phyloP scores from a whole-genome alignment of 2,329 filamentous ascomycete genomes.

The Drechmeria coniospora region DNA sequence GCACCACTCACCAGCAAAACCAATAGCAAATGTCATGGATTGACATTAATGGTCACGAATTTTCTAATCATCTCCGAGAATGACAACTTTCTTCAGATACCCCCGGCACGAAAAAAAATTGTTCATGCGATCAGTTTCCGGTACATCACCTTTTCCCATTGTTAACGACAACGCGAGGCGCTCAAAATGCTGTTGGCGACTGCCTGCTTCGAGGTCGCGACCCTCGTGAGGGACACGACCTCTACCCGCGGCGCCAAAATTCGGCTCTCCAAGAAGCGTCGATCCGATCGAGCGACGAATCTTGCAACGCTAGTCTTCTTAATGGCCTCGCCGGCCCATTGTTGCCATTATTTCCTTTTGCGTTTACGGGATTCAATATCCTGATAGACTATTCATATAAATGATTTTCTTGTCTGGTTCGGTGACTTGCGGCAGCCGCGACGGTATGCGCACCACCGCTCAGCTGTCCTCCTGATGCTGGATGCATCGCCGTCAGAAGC shows the following conservation, averaged over 20 bases:
- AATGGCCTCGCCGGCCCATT: constrained; percentile 20
- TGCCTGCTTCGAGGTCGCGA: background rate
- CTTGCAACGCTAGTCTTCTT: constrained; percentile 14
- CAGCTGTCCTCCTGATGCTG: no score
- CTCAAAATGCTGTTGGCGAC: no score
- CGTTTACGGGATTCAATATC: background rate
- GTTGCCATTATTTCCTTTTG: constrained; percentile 10
- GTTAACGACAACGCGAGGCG: no score
- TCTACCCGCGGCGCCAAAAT: no score
- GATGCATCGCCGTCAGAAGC: no score
- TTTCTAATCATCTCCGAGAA: constrained; percentile 16
- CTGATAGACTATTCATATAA: constrained; percentile 3
- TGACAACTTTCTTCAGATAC: constrained; percentile 23
- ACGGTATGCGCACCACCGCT: no score
- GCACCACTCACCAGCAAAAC: constrained; percentile 4
- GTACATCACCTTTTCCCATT: constrained; percentile 8
- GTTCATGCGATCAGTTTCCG: constrained; percentile 12
- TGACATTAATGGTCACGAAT: constrained; percentile 18
- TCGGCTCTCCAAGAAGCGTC: no score
- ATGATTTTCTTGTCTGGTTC: constrained; percentile 4
- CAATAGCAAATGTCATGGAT: constrained; percentile 2
- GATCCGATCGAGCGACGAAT: constrained; percentile 1
- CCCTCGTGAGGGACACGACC: background rate
- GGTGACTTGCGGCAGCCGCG: constrained; percentile 8
- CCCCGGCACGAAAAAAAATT: constrained; percentile 23